Evolutionary conservation across 768 basidiomycete genomes (phyloP), one percentile per base, ranked within the genome.

Genomic region (Wakefieldia striispora): DNA sequence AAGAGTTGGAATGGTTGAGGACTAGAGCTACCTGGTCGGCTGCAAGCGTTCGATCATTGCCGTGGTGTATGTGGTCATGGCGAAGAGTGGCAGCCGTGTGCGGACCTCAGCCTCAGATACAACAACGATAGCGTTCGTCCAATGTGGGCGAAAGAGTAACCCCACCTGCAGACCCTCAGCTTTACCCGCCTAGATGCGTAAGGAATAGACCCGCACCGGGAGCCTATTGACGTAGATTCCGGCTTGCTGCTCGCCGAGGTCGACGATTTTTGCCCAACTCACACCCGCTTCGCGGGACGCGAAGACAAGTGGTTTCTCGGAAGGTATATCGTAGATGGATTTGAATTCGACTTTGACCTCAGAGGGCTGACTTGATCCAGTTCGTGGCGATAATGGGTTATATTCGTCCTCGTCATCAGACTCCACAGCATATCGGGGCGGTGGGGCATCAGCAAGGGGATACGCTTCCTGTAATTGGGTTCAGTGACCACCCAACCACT

Each of bases 361-460:
- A 38, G 36, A 50, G 19, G 21, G 54, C 12, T 39, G 55, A 50
- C 58, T 50, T 43, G 56, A 38, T 17, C 14, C 19, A n/a, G 41
- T 37, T 21, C 49, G 27, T 2, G 40, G 23, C 4, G 63, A 57
- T 3, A 75, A 61, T 13, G 78, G 78, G 45, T 78, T 77, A 52
- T 72, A 71, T 57, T 84, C 82, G 44, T 85, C 83, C 51, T 83
- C 82, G n/a, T 84, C 82, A 51, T 86, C 84, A 4, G 82, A 84
- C 58, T 86, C 84, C 42, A 84, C 66, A 33, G 78, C 78, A 52
- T 86, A 74, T 47, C 84, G 76, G 31, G 84, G 80, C 2, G 84
- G 81, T 4, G 70, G 68, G 42, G 70, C 70, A 58, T 84, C 83
- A 49, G 74, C 75, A 17, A 84, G 71, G 1, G 82, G 80, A 59